These are phyloP conservation scores for Penicillium oxalicum DNA, from an alignment of 2,329 filamentous ascomycete species.

Conservation along the genomic window DNA sequence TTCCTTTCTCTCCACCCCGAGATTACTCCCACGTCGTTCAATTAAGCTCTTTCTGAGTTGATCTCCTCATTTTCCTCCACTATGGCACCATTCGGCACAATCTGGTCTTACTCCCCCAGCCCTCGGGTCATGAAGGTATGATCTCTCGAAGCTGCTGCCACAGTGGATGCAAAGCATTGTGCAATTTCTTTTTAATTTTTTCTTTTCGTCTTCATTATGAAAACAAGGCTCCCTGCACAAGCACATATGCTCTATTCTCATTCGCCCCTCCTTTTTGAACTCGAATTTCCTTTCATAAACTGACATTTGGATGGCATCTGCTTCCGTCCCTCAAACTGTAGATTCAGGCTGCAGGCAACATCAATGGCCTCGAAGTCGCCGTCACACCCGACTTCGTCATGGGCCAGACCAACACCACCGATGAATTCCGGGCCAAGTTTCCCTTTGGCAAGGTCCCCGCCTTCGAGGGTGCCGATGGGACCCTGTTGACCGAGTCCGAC, in stretches of 20 bases:
- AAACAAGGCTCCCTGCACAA: no score
- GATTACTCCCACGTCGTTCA: no score
- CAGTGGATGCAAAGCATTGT: no score
- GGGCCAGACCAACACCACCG: conserved; percentile 39
- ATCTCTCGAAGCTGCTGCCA: not conserved
- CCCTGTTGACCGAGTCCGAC: conserved; percentile 41
- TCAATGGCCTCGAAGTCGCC: conserved; percentile 33
- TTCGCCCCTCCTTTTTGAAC: not conserved
- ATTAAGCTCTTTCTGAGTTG: not conserved
- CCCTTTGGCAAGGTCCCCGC: conserved; percentile 49
- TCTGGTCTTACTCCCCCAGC: conserved; percentile 19
- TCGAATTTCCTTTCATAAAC: not conserved
- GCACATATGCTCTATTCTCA: no score
- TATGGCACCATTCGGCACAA: conserved; percentile 22
- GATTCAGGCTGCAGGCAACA: conserved; percentile 27
- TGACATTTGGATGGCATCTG: not conserved
- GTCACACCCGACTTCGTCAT: conserved; percentile 37
- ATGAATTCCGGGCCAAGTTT: conserved; percentile 48
- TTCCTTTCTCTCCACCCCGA: no score
- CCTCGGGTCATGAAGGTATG: conserved; percentile 21
- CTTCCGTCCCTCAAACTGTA: conserved; percentile 4
- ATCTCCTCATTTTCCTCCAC: conserved; percentile 11
- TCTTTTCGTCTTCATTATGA: not conserved
- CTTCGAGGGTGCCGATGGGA: conserved; percentile 45
- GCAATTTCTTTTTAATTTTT: no score